Evolutionary conservation across 1,139 yeast genomes (phyloP), one percentile per base, ranked within the genome.

Genomic region (Arxiozyma telluris): DNA sequence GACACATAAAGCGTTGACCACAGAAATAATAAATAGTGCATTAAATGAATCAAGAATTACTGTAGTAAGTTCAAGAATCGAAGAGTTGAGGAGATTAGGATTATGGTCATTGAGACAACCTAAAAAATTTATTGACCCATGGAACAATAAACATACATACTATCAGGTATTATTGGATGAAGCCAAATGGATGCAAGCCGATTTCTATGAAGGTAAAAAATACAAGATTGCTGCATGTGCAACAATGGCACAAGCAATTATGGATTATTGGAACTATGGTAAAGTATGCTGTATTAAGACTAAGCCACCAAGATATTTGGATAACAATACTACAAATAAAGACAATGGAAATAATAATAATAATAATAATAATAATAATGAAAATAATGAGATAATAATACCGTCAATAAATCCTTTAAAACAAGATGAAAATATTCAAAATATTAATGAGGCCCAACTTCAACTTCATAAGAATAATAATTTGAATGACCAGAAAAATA

Each of bases 91-190:
- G 65, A 76, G 96, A 53, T 84, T 85, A 55, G 88, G 89, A 6
- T 83, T 87, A 62, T 94, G 98, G 98, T 86, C 96, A 30, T 73
- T 91, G 54, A 77, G 96, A 51, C 98, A 94, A 67, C 96, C 96
- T 0, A 76, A 79, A 53, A 78, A 80, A 58, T 84, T 77, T 62
- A 68, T 76, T 27, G 95, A 89, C 58, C 97, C 98, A 0, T 78
- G 70, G 72, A 57, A 74, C 70, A 49, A 58, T 30, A 57, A 59
- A 15, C 71, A 68, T 53, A 73, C 83, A 4, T 90, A 87, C 60
- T 83, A 95, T 89, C 93, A 86, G 62, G 71, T 77, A 58, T 59
- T 91, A 44, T 58, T 93, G n/a, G 80, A 81, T 45, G 98, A 93
- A 67, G 87, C 82, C 61, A 80, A 80, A 59, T 90, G 97, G 96